Percentiles rank a stretch among this genome's conserved stretches.
Evolutionary conservation across 495 filamentous ascomycete genomes (phyloP).

Genomic region (Apiosordaria backusii): DNA sequence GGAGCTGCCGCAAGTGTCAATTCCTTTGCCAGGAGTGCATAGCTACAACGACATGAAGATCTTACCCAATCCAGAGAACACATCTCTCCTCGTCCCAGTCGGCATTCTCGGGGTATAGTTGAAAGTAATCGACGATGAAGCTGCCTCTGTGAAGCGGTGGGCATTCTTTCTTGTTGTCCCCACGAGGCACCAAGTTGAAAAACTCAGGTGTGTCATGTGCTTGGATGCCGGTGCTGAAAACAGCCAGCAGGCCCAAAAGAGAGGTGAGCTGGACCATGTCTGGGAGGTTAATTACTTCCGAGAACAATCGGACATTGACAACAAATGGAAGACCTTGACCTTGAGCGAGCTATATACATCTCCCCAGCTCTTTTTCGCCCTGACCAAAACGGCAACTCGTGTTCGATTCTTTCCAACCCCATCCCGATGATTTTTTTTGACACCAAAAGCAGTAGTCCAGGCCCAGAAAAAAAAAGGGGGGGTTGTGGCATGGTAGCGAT

Average conservation of each 20-base stretch:
- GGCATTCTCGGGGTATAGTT: slow-evolving; percentile 38
- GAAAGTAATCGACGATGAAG: slow-evolving; percentile 32
- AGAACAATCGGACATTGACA: not conserved
- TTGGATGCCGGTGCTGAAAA: not conserved
- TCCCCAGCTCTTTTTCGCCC: not conserved
- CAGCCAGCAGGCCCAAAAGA: not conserved
- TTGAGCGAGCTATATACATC: not conserved
- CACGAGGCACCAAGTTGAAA: not conserved
- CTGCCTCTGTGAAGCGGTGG: slow-evolving; percentile 22
- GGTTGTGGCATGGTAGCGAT: not conserved
- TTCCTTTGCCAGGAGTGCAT: not conserved
- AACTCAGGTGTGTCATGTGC: not conserved
- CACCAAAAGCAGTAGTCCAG: not conserved
- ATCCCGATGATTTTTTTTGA: not conserved
- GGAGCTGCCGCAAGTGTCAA: not conserved
- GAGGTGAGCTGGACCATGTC: not conserved
- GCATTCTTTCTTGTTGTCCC: not conserved
- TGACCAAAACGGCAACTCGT: not conserved
- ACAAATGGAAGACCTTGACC: not conserved
- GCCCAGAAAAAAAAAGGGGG: not conserved
- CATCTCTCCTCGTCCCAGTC: slow-evolving; percentile 34
- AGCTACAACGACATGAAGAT: not conserved
- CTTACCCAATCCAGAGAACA: slow-evolving; percentile 28
- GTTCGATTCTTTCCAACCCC: not conserved
- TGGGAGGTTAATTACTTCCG: not conserved